Evolutionary conservation across 495 filamentous ascomycete genomes (phyloP), one percentile per base, ranked within the genome.

Genomic region (Niebla homalea): DNA sequence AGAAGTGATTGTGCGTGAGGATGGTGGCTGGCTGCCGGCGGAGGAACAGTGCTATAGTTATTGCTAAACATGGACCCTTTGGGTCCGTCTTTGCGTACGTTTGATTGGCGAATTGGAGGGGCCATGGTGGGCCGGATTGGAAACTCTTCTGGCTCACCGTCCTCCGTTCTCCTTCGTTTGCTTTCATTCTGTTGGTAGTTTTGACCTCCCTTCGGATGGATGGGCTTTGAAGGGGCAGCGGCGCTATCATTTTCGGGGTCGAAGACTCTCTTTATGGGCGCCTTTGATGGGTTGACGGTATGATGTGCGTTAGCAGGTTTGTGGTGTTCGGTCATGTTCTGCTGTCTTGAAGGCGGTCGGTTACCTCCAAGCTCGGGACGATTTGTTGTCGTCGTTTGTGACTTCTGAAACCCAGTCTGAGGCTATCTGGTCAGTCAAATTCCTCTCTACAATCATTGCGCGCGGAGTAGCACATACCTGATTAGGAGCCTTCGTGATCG

Each of bases 81-180:
- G 16, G 67, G 65, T 49, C 71, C 62, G 48, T 84, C 78, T 78
- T 87, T 89, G 54, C 83, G 79, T 48, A 85, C 85, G 48, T 70
- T 80, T 2, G 86, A 87, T 53, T 87, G 85, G 48, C 89, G 78
- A 49, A 92, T 85, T 12, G 89, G 87, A 41, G 87, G 85, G 19
- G 79, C 83, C 69, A 85, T 90, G 43, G 85, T 76, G 44, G 70
- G 68, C 50, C 75, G 70, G 38, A 75, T 60, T 4, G 63, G 60
- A 46, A 64, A 54, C 52, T 60, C 59, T 35, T 64, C 64, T 49
- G 65, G 65, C 40, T 76, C 69, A 49, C 81, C 77, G 54, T 79
- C 78, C 43, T 78, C 72, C 0, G 78, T 81, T 52, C 72, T 73
- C 35, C 75, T 65, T 50, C 78, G 71, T 57, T 81, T 81, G 20